phyloP scores from a whole-genome alignment of 768 basidiomycete species.

The Tricholoma sp. region DNA sequence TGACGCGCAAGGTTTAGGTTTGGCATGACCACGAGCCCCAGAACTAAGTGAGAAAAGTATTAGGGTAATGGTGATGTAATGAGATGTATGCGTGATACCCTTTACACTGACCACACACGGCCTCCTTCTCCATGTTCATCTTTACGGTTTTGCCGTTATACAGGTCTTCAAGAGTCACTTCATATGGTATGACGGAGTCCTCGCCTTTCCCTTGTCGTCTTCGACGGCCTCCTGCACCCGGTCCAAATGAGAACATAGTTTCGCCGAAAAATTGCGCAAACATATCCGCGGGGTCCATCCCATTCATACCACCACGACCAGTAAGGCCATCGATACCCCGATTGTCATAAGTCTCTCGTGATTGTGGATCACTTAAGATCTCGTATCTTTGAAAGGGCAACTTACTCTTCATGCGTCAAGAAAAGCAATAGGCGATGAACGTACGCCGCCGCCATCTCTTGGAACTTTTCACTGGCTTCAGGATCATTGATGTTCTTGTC shows the following conservation, averaged over 20 bases:
- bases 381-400: conserved; percentile 56
- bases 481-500: conserved; percentile 94
- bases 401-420: conserved; percentile 1
- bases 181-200: conserved; percentile 65
- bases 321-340: conserved; percentile 67
- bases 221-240: conserved; percentile 43
- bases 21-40: conserved; percentile 79
- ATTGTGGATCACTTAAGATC: conserved; percentile 65
- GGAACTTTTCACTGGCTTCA: conserved; percentile 75
- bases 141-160: conserved; percentile 88
- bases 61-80: conserved; percentile 10
- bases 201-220: conserved; percentile 54
- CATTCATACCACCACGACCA: conserved; percentile 40
- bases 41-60: conserved; percentile 39
- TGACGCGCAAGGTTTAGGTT: conserved; percentile 74
- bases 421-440: conserved; percentile 23
- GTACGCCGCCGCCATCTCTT: conserved; percentile 85
- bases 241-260: conserved; percentile 59
- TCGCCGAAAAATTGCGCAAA: conserved; percentile 71
- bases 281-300: conserved; percentile 60
- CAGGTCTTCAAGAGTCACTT: conserved; percentile 87
- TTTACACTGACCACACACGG: conserved; percentile 72
- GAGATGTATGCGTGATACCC: conserved; percentile 41
- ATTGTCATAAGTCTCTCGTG: conserved; percentile 67
- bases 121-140: conserved; percentile 84